A percentile compares a stretch with the other conserved stretches of the same genome.
Conservation (phyloP, 176 grass and related monocot genomes). For the Cenchrus purpureus region DNA sequence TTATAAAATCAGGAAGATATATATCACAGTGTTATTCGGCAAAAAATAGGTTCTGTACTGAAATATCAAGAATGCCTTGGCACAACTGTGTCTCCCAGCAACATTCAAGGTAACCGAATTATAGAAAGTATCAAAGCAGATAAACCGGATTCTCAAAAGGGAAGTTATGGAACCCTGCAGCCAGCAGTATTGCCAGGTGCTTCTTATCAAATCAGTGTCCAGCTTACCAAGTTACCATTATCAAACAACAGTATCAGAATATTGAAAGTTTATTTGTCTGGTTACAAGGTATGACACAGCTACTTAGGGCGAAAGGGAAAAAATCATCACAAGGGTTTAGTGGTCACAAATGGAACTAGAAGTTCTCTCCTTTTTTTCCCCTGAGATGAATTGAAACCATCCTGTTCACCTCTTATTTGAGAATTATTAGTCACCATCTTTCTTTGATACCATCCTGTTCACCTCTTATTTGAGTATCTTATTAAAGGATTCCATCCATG, state of each 20-base stretch:
- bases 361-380: background rate
- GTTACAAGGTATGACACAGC: background rate
- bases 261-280: background rate
- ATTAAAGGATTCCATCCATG: background rate
- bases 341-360: background rate
- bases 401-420: background rate
- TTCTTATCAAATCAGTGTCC: background rate
- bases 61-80: background rate
- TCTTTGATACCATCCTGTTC: background rate
- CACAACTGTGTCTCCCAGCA: background rate
- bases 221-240: background rate
- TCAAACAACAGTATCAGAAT: background rate
- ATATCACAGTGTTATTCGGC: conserved; percentile 18
- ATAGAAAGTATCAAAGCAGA: background rate
- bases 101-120: background rate
- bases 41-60: background rate
- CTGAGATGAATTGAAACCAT: background rate
- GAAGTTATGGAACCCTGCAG: background rate
- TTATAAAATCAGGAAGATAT: conserved; percentile 24
- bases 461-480: background rate
- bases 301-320: conserved; percentile 9
- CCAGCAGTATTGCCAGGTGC: background rate
- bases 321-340: conserved; percentile 21
- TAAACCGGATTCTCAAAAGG: background rate
- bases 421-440: background rate